Evolutionary conservation across 148 eudicot species (phyloP).

Genomic region (Amaranthus palmeri): DNA sequence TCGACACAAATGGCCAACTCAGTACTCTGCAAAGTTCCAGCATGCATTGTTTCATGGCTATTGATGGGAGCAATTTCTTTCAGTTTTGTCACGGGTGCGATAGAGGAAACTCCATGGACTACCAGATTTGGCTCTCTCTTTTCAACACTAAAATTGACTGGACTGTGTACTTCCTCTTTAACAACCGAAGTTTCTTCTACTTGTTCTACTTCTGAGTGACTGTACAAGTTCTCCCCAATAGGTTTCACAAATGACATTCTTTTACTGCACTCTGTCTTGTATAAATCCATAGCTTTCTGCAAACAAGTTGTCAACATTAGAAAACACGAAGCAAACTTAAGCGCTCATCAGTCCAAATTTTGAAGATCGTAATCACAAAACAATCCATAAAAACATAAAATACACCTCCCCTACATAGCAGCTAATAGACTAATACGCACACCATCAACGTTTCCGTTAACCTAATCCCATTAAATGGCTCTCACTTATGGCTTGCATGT

Average conservation of each 20-base stretch:
- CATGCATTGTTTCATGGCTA: not conserved
- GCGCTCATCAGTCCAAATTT: not conserved
- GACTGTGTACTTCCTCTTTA: not conserved
- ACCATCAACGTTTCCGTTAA: no score
- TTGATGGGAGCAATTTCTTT: not conserved
- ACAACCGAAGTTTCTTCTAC: not conserved
- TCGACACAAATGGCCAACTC: slow-evolving; percentile 5
- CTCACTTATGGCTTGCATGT: no score
- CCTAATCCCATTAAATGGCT: no score
- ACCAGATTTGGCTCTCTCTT: slow-evolving; percentile 7
- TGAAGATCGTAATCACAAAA: not conserved
- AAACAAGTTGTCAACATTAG: slow-evolving; percentile 3
- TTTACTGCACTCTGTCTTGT: slow-evolving; percentile 35
- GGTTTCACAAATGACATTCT: slow-evolving; percentile 7
- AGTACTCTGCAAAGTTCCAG: not conserved
- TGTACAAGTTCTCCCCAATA: not conserved
- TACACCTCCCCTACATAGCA: no score
- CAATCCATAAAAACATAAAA: not conserved
- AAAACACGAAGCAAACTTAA: not conserved
- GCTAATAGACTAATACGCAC: no score
- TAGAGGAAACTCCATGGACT: slow-evolving; percentile 3
- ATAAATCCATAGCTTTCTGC: slow-evolving; percentile 41
- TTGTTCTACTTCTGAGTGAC: no score
- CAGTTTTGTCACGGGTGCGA: slow-evolving; percentile 6
- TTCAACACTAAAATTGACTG: slow-evolving; percentile 1